Conservation (phyloP, 2,329 filamentous ascomycete genomes). For the Curvularia sp. region DNA sequence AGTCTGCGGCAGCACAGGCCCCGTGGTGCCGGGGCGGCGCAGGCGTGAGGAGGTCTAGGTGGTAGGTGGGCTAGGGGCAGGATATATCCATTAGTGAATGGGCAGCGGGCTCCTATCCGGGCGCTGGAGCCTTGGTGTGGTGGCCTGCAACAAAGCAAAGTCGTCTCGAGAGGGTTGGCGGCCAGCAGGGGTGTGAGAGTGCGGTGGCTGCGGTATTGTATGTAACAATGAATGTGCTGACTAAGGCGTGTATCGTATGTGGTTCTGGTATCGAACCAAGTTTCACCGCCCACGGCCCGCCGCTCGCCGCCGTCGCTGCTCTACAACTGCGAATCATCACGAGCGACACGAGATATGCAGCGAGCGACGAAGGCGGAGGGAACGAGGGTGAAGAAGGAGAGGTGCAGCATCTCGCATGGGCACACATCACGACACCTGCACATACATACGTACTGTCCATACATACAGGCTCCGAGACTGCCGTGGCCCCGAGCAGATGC, state of each 20-base stretch:
- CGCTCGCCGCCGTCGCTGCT: not conserved
- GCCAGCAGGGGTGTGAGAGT: conserved; percentile 22
- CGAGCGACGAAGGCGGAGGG: not conserved
- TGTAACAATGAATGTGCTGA: conserved; percentile 12
- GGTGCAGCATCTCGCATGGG: conserved; percentile 5
- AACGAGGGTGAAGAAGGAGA: not conserved
- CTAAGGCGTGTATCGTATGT: conserved; percentile 13
- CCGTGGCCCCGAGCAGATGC: not conserved
- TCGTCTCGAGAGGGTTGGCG: conserved; percentile 22
- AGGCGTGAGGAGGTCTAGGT: conserved; percentile 16
- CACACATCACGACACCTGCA: not conserved
- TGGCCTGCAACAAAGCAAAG: conserved; percentile 22
- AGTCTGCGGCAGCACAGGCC: conserved; percentile 37
- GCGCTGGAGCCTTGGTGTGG: conserved; percentile 33
- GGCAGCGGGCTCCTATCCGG: conserved; percentile 19
- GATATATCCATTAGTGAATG: conserved; percentile 6
- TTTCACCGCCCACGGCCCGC: not conserved
- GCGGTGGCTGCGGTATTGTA: conserved; percentile 11
- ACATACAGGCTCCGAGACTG: too few relatives aligned
- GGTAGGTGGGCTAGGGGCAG: conserved; percentile 8
- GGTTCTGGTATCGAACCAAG: conserved; percentile 2
- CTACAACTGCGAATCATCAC: conserved; percentile 1
- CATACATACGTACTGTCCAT: not conserved
- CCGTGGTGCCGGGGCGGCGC: conserved; percentile 24
- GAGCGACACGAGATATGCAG: conserved; percentile 7